Conservation (phyloP, 192 early-diverging fungal species). For the Haplosporangium gracile region DNA sequence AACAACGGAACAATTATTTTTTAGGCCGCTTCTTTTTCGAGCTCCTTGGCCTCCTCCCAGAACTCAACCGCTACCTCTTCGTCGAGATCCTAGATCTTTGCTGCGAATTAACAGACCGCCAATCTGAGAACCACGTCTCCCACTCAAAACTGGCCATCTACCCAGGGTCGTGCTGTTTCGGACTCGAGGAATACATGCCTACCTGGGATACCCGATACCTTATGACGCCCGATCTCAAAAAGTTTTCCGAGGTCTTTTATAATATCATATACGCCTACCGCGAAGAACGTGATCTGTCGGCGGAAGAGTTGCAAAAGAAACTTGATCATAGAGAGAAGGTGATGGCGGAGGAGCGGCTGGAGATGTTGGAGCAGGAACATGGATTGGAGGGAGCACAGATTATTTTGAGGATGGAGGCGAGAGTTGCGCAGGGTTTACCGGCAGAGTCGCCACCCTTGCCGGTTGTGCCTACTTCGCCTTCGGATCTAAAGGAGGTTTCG, state of each 20-base stretch:
- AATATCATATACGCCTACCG: constrained; percentile 42
- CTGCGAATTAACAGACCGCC: constrained; percentile 40
- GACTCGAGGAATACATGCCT: constrained; percentile 50
- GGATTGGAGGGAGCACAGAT: constrained; percentile 29
- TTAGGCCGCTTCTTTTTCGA: constrained; percentile 50
- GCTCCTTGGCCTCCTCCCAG: constrained; percentile 32
- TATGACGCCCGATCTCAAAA: constrained; percentile 19
- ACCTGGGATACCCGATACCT: constrained; percentile 53
- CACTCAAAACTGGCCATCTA: constrained; percentile 43
- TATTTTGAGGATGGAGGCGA: constrained; percentile 37
- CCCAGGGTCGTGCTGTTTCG: constrained; percentile 50
- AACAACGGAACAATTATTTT: background rate
- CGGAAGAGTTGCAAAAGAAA: constrained; percentile 33
- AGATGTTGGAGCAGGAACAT: constrained; percentile 23
- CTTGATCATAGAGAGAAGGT: constrained; percentile 3
- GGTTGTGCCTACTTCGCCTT: background rate
- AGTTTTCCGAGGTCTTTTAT: constrained; percentile 38
- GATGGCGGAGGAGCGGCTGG: constrained; percentile 34
- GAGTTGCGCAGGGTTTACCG: constrained; percentile 32
- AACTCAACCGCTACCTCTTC: constrained; percentile 49
- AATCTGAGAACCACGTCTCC: constrained; percentile 27
- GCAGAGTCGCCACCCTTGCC: constrained; percentile 32
- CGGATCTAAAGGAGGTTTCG: constrained; percentile 39
- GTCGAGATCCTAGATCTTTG: constrained; percentile 52
- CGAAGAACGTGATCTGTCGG: constrained; percentile 43